phyloP scores from a whole-genome alignment of 306 rosid genomes.

The Purshia tridentata region DNA sequence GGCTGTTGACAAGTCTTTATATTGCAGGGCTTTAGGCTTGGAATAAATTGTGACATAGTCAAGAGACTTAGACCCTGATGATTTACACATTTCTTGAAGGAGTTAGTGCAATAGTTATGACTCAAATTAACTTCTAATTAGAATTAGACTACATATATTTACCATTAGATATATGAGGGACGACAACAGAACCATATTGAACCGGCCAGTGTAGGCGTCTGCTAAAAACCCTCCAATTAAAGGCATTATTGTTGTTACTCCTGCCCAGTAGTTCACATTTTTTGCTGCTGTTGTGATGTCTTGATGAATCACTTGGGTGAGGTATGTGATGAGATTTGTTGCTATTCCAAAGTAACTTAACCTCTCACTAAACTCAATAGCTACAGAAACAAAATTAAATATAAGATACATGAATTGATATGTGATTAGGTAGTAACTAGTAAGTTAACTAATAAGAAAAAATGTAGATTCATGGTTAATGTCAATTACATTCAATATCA shows the following conservation, averaged over 20 bases:
- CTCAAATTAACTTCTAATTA: not conserved
- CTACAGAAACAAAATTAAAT: conserved; percentile 31
- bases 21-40: conserved; percentile 60
- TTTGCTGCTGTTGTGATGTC: conserved; percentile 81
- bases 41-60: conserved; percentile 65
- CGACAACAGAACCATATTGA: conserved; percentile 59
- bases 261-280: conserved; percentile 82
- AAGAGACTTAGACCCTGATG: conserved; percentile 73
- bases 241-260: conserved; percentile 85
- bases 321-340: conserved; percentile 71
- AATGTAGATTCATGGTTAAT: no score
- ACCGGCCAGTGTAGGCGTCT: conserved; percentile 84
- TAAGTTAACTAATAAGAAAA: no score
- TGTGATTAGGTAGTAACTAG: not conserved
- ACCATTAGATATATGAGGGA: conserved; percentile 62
- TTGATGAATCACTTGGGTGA: conserved; percentile 65
- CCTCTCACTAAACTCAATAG: conserved; percentile 88
- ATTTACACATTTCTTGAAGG: not conserved
- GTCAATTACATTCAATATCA: no score
- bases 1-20: conserved; percentile 44
- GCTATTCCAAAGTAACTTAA: conserved; percentile 81
- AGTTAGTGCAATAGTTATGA: not conserved
- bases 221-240: conserved; percentile 85
- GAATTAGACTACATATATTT: not conserved
- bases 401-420: not conserved